Evolutionary conservation across 192 early-diverging fungal genomes (phyloP).

Genomic region (Bifiguratus adelaidae): DNA sequence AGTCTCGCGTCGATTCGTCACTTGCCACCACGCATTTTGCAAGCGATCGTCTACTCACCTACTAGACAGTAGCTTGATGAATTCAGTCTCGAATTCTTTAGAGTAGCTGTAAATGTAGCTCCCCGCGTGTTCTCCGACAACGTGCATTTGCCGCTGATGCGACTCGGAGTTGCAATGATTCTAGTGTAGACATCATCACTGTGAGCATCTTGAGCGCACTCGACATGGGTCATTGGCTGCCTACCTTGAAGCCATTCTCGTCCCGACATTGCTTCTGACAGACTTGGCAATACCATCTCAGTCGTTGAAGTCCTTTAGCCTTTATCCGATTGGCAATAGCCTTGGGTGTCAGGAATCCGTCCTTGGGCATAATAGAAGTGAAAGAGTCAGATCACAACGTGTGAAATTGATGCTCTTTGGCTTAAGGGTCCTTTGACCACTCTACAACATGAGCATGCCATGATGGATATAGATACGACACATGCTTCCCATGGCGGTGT

Average conservation of each 20-base stretch:
- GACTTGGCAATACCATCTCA: constrained; percentile 93
- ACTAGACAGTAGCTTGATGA: constrained; percentile 72
- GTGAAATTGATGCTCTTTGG: too few species aligned
- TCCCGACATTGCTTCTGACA: constrained; percentile 85
- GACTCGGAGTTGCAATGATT: constrained; percentile 84
- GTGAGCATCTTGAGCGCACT: too few species aligned
- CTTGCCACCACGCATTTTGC: too few species aligned
- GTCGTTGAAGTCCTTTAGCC: constrained; percentile 80
- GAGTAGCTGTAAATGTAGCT: constrained; percentile 70
- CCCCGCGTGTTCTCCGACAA: constrained; percentile 73
- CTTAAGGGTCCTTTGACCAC: too few species aligned
- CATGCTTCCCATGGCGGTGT: too few species aligned
- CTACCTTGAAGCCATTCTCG: constrained; percentile 94
- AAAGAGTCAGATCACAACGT: too few species aligned
- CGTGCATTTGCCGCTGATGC: constrained; percentile 83
- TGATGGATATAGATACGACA: too few species aligned
- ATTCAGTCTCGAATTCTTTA: constrained; percentile 72
- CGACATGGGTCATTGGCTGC: not conserved
- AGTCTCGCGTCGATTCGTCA: too few species aligned
- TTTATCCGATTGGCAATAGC: constrained; percentile 86
- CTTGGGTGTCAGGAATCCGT: constrained; percentile 73
- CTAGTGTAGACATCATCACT: too few species aligned
- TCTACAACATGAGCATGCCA: too few species aligned
- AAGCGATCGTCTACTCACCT: constrained; percentile 19
- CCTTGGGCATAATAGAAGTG: constrained; percentile 68